Evolutionary conservation across 495 filamentous ascomycete species (phyloP), one percentile per base, ranked within the genome.

Genomic region (Chlorociboria aeruginascens): DNA sequence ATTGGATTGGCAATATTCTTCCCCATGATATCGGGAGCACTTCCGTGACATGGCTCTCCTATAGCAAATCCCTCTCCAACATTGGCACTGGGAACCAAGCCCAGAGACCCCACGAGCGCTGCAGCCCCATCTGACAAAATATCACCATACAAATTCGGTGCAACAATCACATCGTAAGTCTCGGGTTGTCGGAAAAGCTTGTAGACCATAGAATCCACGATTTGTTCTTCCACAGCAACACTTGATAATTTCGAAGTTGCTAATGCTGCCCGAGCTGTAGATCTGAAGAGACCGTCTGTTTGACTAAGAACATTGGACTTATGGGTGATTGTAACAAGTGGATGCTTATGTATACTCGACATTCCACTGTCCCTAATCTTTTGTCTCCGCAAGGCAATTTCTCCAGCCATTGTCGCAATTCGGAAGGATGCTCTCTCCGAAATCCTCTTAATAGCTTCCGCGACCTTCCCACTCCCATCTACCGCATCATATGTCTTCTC

Each of bases 191-290:
- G 87, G 81, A 97, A 96, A 38, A 98, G 82, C 74, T 97, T 97
- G 77, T 98, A 98, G 35, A 97, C 87, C 92, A 98, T 98, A 34
- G 79, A 85, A 65, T 98, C 92, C 48, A 98, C 90, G 55, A 98
- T 98, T 73, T 98, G 92, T 73, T 98, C 92, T 63, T 98, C 93
- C 41, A 94, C 77, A 25, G 68, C 67, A 30, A 97, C 69, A 31
- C 60, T 65, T 2, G 58, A 58, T 67, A 82, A 92, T 49, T 69
- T 73, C 17, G 76, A 56, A 31, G 69, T 71, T 20, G 78, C 72
- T 13, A 96, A 85, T 9, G 85, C 83, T 30, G 67, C 66, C 51
- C 81, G 76, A 11, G 86, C 79, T 8, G 84, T 85, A 60, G 81
- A 74, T 45, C 92, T 80, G 81, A 98, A 98, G 33, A 98, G 78